Conservation (phyloP, 345 rosid species). For the Cardamine resedifolia region DNA sequence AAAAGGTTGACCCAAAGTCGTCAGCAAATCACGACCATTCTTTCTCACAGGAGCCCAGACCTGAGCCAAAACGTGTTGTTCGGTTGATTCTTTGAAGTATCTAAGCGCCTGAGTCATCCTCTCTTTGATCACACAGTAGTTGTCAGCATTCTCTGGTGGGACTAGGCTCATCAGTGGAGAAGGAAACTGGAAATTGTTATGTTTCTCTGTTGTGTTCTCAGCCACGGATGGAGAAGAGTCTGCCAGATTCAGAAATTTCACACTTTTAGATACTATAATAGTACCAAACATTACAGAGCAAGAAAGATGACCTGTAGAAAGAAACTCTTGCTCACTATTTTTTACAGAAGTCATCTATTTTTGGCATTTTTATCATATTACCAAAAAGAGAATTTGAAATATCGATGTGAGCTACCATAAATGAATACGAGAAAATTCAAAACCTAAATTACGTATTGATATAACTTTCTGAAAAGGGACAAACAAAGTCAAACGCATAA, state of each 20-base stretch:
- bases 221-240: slow-evolving; percentile 48
- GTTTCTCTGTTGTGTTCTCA: slow-evolving; percentile 46
- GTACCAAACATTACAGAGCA: too few species aligned
- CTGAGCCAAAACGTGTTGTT: slow-evolving; percentile 85
- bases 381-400: not conserved
- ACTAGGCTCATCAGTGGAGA: slow-evolving; percentile 57
- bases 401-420: not conserved
- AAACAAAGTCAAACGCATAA: slow-evolving; percentile 31
- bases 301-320: too few species aligned
- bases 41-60: slow-evolving; percentile 88
- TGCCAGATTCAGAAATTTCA: slow-evolving; percentile 26
- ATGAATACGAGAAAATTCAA: not conserved
- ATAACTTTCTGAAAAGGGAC: slow-evolving; percentile 6
- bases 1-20: slow-evolving; percentile 93
- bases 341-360: slow-evolving; percentile 11
- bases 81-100: slow-evolving; percentile 81
- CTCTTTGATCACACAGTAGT: slow-evolving; percentile 69
- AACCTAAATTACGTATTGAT: not conserved
- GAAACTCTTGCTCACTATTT: not conserved
- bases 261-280: too few species aligned
- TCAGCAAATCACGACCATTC: slow-evolving; percentile 57
- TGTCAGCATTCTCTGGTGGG: slow-evolving; percentile 61
- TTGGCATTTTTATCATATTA: not conserved
- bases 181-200: slow-evolving; percentile 45
- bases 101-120: slow-evolving; percentile 86